phyloP scores from a whole-genome alignment of 768 basidiomycete genomes.

The Nidula microcarpa region DNA sequence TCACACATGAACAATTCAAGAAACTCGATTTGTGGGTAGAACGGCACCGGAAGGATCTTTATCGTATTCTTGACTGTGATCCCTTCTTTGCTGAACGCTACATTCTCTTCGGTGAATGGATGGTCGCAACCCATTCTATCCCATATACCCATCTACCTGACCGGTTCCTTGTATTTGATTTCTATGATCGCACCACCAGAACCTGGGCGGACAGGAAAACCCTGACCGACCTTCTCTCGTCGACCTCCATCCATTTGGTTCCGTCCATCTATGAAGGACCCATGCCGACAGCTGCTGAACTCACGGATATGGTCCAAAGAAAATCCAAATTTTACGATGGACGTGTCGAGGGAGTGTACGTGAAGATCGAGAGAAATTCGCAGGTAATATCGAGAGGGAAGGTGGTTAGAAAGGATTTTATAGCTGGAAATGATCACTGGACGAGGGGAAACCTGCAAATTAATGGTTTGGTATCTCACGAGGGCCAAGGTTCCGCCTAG shows the following conservation, averaged over 20 bases:
- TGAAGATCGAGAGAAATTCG: slow-evolving; percentile 45
- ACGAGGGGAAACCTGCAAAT: slow-evolving; percentile 33
- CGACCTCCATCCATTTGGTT: slow-evolving; percentile 36
- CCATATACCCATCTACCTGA: slow-evolving; percentile 51
- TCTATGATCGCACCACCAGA: slow-evolving; percentile 48
- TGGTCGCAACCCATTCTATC: slow-evolving; percentile 60
- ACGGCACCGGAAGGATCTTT: slow-evolving; percentile 38
- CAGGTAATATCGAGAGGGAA: slow-evolving; percentile 44
- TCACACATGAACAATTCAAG: slow-evolving; percentile 60
- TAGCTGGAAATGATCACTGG: slow-evolving; percentile 65
- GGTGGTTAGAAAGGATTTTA: slow-evolving; percentile 58
- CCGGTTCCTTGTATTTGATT: slow-evolving; percentile 55
- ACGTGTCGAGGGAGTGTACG: slow-evolving; percentile 53
- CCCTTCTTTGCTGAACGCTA: slow-evolving; percentile 53
- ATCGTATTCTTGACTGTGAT: slow-evolving; percentile 40
- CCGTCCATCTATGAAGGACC: slow-evolving; percentile 40
- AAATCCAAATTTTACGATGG: slow-evolving; percentile 42
- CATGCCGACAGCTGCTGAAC: slow-evolving; percentile 34
- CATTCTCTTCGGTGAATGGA: slow-evolving; percentile 63
- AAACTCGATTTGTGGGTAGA: slow-evolving; percentile 55
- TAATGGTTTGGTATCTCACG: slow-evolving; percentile 28
- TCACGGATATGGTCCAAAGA: slow-evolving; percentile 42
- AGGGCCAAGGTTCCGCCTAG: no score
- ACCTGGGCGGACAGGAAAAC: slow-evolving; percentile 34
- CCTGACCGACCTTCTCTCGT: slow-evolving; percentile 28